Conservation (phyloP, 805 yeast species). For the Saturnispora hagleri region DNA sequence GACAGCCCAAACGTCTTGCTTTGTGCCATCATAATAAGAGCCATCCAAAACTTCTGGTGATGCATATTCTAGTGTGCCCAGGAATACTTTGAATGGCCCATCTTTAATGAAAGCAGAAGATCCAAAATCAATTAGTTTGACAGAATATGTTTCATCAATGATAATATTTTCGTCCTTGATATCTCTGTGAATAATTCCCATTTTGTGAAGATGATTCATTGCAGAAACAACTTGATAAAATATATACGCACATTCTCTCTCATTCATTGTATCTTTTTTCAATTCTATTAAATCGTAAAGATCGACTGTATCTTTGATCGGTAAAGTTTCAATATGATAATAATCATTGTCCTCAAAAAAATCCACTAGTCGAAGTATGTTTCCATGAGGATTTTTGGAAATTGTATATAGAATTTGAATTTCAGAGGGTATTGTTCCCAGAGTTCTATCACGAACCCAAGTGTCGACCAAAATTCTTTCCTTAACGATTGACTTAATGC, state of each 20-base stretch:
- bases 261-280: slow-evolving; percentile 63
- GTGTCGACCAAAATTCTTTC: slow-evolving; percentile 92
- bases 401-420: slow-evolving; percentile 87
- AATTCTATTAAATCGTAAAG: slow-evolving; percentile 87
- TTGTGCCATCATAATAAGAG: slow-evolving; percentile 79
- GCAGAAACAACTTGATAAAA: slow-evolving; percentile 76
- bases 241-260: slow-evolving; percentile 65
- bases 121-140: slow-evolving; percentile 89
- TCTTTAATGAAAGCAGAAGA: slow-evolving; percentile 83
- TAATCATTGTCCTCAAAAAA: slow-evolving; percentile 87
- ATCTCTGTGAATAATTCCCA: slow-evolving; percentile 89
- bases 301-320: slow-evolving; percentile 52
- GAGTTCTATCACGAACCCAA: slow-evolving; percentile 86
- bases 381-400: slow-evolving; percentile 72
- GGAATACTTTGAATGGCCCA: slow-evolving; percentile 96
- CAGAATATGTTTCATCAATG: slow-evolving; percentile 70
- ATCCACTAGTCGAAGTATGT: slow-evolving; percentile 76
- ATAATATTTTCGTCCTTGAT: slow-evolving; percentile 92
- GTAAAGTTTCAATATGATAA: slow-evolving; percentile 82
- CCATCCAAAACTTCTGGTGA: slow-evolving; percentile 95
- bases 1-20: slow-evolving; percentile 96
- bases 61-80: slow-evolving; percentile 95
- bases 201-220: slow-evolving; percentile 67
- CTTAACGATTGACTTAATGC: slow-evolving; percentile 83
- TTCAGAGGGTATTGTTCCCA: slow-evolving; percentile 95